These are phyloP conservation scores for Tagetes patula DNA, from an alignment of 129 eudicot species.

Conservation along the genomic window DNA sequence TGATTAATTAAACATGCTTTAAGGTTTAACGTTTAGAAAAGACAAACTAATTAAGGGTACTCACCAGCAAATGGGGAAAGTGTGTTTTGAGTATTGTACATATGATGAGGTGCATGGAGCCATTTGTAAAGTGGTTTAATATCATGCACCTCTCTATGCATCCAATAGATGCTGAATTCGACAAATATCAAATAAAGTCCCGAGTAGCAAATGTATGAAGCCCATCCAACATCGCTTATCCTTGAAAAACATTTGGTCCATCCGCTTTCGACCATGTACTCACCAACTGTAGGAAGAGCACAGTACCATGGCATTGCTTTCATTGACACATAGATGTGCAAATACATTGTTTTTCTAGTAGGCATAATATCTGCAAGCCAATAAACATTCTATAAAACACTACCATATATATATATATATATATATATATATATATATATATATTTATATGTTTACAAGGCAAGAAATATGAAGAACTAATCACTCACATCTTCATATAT, in stretches of 20 bases:
- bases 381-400: not conserved
- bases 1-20: too few species aligned
- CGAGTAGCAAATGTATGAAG: slow-evolving; percentile 40
- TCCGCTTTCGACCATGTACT: slow-evolving; percentile 81
- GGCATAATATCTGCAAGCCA: slow-evolving; percentile 54
- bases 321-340: slow-evolving; percentile 91
- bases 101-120: slow-evolving; percentile 92
- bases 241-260: slow-evolving; percentile 80
- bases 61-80: slow-evolving; percentile 97
- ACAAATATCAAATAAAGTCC: slow-evolving; percentile 58
- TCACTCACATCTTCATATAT: not conserved
- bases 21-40: not conserved
- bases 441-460: too few species aligned
- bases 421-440: too few species aligned
- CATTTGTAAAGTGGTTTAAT: slow-evolving; percentile 88
- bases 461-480: not conserved
- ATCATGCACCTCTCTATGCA: slow-evolving; percentile 88
- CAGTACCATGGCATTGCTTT: slow-evolving; percentile 92
- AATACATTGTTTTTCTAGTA: slow-evolving; percentile 59
- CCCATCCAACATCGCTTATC: slow-evolving; percentile 68
- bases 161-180: slow-evolving; percentile 94
- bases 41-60: not conserved
- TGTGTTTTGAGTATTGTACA: slow-evolving; percentile 92
- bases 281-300: slow-evolving; percentile 65
- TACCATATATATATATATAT: not conserved